phyloP scores from a whole-genome alignment of 225 moss, liverwort and hornwort genomes.

The Sphagnum contortum region DNA sequence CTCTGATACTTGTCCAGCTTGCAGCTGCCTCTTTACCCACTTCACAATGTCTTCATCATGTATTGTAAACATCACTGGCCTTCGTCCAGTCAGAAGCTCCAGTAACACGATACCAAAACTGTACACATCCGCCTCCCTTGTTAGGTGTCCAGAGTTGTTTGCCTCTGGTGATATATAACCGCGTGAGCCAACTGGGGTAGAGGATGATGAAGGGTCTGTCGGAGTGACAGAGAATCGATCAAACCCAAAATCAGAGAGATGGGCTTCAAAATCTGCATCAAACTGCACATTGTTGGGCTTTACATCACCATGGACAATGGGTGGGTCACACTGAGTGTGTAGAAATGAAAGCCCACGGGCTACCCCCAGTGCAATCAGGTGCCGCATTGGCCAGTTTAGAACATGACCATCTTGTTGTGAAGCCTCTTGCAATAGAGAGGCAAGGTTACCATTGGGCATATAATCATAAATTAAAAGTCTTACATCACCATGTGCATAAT shows the following conservation, averaged over 20 bases:
- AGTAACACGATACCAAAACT: conserved; percentile 91
- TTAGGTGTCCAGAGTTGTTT: conserved; percentile 62
- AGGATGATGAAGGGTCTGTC: conserved; percentile 53
- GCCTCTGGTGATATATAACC: conserved; percentile 90
- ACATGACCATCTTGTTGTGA: conserved; percentile 44
- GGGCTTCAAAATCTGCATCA: conserved; percentile 52
- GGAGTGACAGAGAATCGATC: conserved; percentile 55
- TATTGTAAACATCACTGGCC: conserved; percentile 70
- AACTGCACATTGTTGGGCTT: conserved; percentile 65
- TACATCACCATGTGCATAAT: conserved; percentile 70
- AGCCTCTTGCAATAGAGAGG: conserved; percentile 55
- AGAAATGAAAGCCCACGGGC: conserved; percentile 50
- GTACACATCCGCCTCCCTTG: conserved; percentile 84
- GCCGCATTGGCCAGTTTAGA: conserved; percentile 52
- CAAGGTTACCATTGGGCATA: conserved; percentile 91
- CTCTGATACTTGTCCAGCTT: conserved; percentile 78
- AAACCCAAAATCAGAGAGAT: conserved; percentile 49
- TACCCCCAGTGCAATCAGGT: conserved; percentile 40
- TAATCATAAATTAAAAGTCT: conserved; percentile 85
- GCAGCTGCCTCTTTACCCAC: conserved; percentile 94
- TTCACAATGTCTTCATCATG: conserved; percentile 92
- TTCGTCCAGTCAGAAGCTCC: conserved; percentile 76
- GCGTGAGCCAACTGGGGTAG: conserved; percentile 52
- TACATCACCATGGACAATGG: conserved; percentile 55
- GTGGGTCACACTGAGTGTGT: conserved; percentile 48